Conservation (phyloP, 1,139 yeast species). For the Candida labiduridarum region DNA sequence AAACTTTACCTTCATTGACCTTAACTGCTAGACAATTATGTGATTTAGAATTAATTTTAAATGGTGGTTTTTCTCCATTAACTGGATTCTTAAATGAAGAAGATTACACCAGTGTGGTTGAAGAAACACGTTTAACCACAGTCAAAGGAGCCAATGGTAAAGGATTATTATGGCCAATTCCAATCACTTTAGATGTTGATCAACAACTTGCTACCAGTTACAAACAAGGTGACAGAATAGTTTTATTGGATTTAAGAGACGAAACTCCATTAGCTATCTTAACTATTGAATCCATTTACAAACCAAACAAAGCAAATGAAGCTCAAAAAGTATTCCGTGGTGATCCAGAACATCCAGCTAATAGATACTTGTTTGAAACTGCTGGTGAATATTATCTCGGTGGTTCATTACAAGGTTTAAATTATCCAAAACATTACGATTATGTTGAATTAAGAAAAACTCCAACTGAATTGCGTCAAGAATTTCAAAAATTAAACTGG, state of each 20-base stretch:
- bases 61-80: slow-evolving; percentile 94
- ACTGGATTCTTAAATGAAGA: slow-evolving; percentile 81
- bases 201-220: slow-evolving; percentile 47
- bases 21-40: slow-evolving; percentile 90
- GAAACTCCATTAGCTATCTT: slow-evolving; percentile 79
- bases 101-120: slow-evolving; percentile 81
- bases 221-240: slow-evolving; percentile 62
- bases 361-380: slow-evolving; percentile 66
- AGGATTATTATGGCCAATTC: slow-evolving; percentile 90
- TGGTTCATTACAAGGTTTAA: slow-evolving; percentile 82
- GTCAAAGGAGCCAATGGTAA: slow-evolving; percentile 37
- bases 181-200: slow-evolving; percentile 83
- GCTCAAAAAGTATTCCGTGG: slow-evolving; percentile 91
- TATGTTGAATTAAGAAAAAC: slow-evolving; percentile 86
- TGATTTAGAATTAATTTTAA: slow-evolving; percentile 86
- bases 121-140: slow-evolving; percentile 69
- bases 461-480: slow-evolving; percentile 86
- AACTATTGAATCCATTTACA: slow-evolving; percentile 76
- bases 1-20: slow-evolving; percentile 49
- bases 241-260: slow-evolving; percentile 81
- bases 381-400: slow-evolving; percentile 89
- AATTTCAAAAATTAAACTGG: slow-evolving; percentile 83
- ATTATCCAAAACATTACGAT: slow-evolving; percentile 87
- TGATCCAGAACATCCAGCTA: slow-evolving; percentile 96
- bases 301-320: slow-evolving; percentile 77